These are phyloP conservation scores for Lactarius vividus DNA, from an alignment of 768 basidiomycete genomes.

Conservation along the genomic window DNA sequence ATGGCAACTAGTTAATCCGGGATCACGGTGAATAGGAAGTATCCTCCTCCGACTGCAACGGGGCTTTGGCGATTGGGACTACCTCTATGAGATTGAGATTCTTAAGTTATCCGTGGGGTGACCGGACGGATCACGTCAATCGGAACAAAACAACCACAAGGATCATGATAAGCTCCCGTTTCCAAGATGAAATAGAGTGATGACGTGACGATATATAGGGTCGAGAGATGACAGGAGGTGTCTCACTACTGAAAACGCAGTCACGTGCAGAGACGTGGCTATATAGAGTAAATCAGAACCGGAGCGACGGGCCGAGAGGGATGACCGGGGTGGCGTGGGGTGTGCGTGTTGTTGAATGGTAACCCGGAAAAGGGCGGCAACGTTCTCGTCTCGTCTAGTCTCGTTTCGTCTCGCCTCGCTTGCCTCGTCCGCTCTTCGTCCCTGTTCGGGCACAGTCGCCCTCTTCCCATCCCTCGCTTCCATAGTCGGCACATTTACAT, in stretches of 20 bases:
- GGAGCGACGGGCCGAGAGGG: not conserved
- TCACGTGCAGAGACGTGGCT: no score
- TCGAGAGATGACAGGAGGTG: not conserved
- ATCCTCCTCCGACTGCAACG: conserved; percentile 2
- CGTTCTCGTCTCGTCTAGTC: conserved; percentile 16
- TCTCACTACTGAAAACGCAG: not conserved
- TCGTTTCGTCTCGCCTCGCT: conserved; percentile 2
- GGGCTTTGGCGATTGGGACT: not conserved
- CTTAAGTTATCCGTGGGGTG: not conserved
- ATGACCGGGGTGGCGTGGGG: not conserved
- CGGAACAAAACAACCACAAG: not conserved
- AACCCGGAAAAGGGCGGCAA: conserved; percentile 21
- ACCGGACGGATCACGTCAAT: not conserved
- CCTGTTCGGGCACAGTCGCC: conserved; percentile 13
- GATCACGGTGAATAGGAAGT: conserved; percentile 70
- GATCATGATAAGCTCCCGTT: not conserved
- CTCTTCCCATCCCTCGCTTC: conserved; percentile 15
- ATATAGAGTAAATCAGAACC: no score
- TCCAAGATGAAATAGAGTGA: not conserved
- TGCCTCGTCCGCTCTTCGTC: conserved; percentile 6
- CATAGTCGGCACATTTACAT: conserved; percentile 10
- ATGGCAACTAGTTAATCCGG: conserved; percentile 51
- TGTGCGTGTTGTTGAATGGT: not conserved
- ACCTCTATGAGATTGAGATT: not conserved
- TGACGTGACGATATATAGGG: not conserved